Evolutionary conservation across 306 rosid species (phyloP), one percentile per base, ranked within the genome.

Genomic region (Fragaria vesca): DNA sequence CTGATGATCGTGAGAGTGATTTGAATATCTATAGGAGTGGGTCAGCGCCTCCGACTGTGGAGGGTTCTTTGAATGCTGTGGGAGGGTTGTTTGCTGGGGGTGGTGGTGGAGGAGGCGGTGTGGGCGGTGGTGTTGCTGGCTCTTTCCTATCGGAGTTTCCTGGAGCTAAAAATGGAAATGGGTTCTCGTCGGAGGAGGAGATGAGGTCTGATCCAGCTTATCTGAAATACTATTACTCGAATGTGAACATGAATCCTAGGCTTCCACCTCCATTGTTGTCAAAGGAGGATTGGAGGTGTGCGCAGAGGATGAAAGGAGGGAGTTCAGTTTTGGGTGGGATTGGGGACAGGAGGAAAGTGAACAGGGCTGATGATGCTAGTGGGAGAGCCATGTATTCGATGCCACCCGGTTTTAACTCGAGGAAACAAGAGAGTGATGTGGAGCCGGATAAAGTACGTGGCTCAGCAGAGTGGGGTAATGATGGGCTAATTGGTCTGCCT

Each of bases 161-260:
- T 20, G 86, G 82, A 77, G 67, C 85, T 65, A 89, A 82, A 46
- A 80, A 90, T 74, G 91, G 81, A 73, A 87, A 89, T 84, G 96
- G 89, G 20, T 86, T 91, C 79, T 80, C 60, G 0, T 91, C 98
- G 28, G 98, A 93, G 76, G 98, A 93, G 85, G 93, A 88, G 78
- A 89, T 93, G 52, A 88, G 97, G 97, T 91, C 98, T 79, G 97
- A 93, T 89, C 98, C 98, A 46, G 91, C 95, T 82, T 93, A 93
- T 80, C 82, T 84, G 62, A 76, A 87, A 0, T 93, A 93, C 77
- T 93, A 93, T 79, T 91, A 93, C 81, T 77, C 91, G 47, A 93
- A 93, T 83, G 97, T 86, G 82, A 93, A 93, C 77, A 80, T 93
- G 84, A 93, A 93, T 80, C 97, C 98, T 17, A 78, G 97, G 43